These are phyloP conservation scores for Macrophomina phaseolina DNA, from an alignment of 2,329 filamentous ascomycete species.

Conservation along the genomic window DNA sequence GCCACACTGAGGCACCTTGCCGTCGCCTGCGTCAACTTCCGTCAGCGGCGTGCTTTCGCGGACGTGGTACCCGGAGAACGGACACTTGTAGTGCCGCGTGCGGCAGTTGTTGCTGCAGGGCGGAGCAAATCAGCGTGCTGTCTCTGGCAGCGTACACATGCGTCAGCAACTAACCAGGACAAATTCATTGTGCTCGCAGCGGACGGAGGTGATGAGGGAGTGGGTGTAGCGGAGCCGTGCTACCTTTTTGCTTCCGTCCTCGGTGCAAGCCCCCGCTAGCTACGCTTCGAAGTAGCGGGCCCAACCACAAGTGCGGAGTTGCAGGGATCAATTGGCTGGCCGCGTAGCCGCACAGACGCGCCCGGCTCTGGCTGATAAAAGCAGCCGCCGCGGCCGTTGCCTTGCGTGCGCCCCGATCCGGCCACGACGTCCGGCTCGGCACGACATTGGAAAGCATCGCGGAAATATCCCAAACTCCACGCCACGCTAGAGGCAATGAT, in stretches of 20 bases:
- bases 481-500: too few species aligned
- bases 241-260: slow-evolving; percentile 16
- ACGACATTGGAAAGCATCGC: not conserved
- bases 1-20: slow-evolving; percentile 18
- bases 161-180: slow-evolving; percentile 3
- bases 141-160: not conserved
- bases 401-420: not conserved
- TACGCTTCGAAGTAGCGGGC: not conserved
- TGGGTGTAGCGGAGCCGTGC: not conserved
- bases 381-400: not conserved
- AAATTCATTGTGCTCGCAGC: not conserved
- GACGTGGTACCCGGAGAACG: not conserved
- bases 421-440: not conserved
- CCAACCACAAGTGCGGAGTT: slow-evolving; percentile 1
- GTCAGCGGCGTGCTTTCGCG: not conserved
- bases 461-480: not conserved
- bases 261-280: slow-evolving; percentile 18
- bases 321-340: not conserved
- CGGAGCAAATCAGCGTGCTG: not conserved
- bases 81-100: slow-evolving; percentile 8
- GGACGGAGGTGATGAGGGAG: not conserved
- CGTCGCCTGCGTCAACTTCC: not conserved
- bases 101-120: slow-evolving; percentile 9
- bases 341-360: not conserved
- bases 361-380: not conserved